phyloP scores from a whole-genome alignment of 352 stramenopile species.

The Globisporangium lucens region DNA sequence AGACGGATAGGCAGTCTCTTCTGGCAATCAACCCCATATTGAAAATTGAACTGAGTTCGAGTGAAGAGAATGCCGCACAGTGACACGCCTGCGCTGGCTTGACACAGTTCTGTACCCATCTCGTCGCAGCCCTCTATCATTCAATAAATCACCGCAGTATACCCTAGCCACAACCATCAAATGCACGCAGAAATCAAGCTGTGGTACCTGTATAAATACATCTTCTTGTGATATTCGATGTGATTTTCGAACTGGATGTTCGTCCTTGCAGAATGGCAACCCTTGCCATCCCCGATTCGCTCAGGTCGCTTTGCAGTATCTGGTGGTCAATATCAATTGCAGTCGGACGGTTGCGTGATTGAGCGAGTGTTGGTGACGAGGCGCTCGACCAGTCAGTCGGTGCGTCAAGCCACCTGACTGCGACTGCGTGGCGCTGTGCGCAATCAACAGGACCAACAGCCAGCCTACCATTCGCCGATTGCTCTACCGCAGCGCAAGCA shows the following conservation, averaged over 20 bases:
- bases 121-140: not conserved
- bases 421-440: not conserved
- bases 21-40: not conserved
- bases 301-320: not conserved
- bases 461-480: not conserved
- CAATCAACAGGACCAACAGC: not conserved
- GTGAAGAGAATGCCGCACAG: not conserved
- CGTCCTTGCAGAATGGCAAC: not conserved
- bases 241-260: not conserved
- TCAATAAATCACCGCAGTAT: not conserved
- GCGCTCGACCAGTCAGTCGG: conserved; percentile 5
- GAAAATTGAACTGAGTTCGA: not conserved
- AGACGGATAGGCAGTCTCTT: not conserved
- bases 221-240: not conserved
- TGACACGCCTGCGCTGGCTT: conserved; percentile 7
- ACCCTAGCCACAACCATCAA: not conserved
- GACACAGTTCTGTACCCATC: conserved; percentile 11
- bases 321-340: not conserved
- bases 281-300: not conserved
- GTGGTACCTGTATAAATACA: not conserved
- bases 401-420: not conserved
- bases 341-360: not conserved
- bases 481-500: conserved; percentile 2
- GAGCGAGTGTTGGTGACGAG: conserved; percentile 4
- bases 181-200: not conserved